Evolutionary conservation across 2,329 filamentous ascomycete genomes (phyloP).

Genomic region (Colletotrichum noveboracense): DNA sequence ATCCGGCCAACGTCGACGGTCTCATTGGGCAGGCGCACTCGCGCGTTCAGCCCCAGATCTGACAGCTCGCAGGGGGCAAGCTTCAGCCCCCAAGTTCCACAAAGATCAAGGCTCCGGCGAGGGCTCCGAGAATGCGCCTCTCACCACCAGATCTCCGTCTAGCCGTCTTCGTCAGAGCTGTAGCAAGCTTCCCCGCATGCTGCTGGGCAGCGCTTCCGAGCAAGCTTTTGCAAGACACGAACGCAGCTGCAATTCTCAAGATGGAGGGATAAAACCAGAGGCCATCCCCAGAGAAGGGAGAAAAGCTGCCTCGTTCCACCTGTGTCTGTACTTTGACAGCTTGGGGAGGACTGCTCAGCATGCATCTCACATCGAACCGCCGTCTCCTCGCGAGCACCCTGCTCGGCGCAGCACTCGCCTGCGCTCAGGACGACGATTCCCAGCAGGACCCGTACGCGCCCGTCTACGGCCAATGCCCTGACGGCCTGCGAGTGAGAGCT

Average conservation of each 20-base stretch:
- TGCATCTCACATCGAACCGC: not conserved
- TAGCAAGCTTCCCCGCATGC: not conserved
- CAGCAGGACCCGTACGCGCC: constrained; percentile 12
- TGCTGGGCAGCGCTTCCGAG: not conserved
- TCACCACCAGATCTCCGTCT: not conserved
- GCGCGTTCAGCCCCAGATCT: not conserved
- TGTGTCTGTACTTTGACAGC: not conserved
- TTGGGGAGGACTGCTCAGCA: not conserved
- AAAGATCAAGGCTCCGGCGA: not conserved
- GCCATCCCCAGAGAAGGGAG: not conserved
- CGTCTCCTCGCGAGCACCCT: not conserved
- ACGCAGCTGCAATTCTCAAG: not conserved
- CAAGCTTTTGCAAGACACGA: not conserved
- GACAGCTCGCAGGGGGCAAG: not conserved
- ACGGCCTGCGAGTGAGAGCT: not conserved
- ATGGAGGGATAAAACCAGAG: not conserved
- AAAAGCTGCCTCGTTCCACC: not conserved
- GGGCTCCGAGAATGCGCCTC: not conserved
- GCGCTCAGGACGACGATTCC: not conserved
- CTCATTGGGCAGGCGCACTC: not conserved
- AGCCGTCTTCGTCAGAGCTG: not conserved
- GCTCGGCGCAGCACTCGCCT: not conserved
- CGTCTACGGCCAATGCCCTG: constrained; percentile 6
- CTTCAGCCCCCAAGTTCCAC: not conserved
- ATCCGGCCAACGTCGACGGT: not conserved